A percentile compares a stretch with the other conserved stretches of the same genome.
Conservation (phyloP, 345 rosid genomes). For the Microthlaspi erraticum region DNA sequence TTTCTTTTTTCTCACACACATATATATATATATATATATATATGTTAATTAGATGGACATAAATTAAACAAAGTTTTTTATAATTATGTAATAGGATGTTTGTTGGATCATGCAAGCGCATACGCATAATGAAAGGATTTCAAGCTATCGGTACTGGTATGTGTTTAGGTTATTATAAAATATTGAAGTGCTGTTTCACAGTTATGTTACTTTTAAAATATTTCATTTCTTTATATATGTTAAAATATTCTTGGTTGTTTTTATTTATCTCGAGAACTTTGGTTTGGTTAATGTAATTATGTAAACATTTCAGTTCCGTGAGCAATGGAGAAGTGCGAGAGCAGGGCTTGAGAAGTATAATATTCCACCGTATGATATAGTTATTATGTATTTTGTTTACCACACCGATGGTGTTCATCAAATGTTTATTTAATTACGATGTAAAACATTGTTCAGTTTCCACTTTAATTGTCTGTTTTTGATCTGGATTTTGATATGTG, state of each 20-base stretch:
- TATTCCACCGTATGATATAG: not conserved
- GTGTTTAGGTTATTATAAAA: slow-evolving; percentile 8
- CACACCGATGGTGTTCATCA: slow-evolving; percentile 44
- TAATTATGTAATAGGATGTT: slow-evolving; percentile 63
- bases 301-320: slow-evolving; percentile 64
- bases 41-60: too few species aligned
- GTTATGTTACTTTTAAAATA: too few species aligned
- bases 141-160: slow-evolving; percentile 82
- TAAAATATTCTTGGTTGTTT: too few species aligned
- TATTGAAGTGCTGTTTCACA: too few species aligned
- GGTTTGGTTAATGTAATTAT: too few species aligned
- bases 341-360: slow-evolving; percentile 49
- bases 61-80: too few species aligned
- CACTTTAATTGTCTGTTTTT: slow-evolving; percentile 34
- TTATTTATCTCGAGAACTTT: too few species aligned
- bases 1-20: not conserved
- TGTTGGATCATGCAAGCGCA: slow-evolving; percentile 83
- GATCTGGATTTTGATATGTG: slow-evolving; percentile 30
- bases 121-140: slow-evolving; percentile 85
- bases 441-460: slow-evolving; percentile 33
- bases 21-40: not conserved
- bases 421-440: slow-evolving; percentile 19
- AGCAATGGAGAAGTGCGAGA: slow-evolving; percentile 85
- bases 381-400: slow-evolving; percentile 36
- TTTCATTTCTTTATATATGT: too few species aligned